Base-by-base conservation (phyloP, 164 flowering plant genomes). In the Magnolia changhungtana region DNA sequence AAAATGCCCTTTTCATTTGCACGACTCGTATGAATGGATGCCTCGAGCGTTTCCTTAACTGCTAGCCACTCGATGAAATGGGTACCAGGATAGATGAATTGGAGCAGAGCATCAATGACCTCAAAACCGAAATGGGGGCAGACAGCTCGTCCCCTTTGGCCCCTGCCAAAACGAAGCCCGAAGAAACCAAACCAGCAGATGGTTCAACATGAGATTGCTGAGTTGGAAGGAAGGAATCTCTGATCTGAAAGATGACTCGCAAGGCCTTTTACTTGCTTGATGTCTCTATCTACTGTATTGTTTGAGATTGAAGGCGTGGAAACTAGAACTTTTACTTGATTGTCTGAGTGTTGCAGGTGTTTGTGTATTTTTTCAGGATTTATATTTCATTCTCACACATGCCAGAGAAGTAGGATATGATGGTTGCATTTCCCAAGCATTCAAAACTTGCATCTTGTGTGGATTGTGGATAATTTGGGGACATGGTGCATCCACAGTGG, bases 101-200 rank as follows among this genome's bases (percentile, higher is more conserved):
- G 83, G 98, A 93, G 85, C 90, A 91, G 78, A 95, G 94, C 89
- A 95, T 92, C 83, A 89, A 90, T 71, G 96, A 91, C 27, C 89
- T 91, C 16, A 91, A 82, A 81, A 74, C 89, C 13, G 94, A 95
- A 82, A 91, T 94, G 90, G 93, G 93, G 8, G 82, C 84, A 20
- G 97, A 92, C 74, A 88, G 89, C 69, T 86, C 95, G 75, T 89
- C 95, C 11, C 90, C 96, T 31, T 70, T 79, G 78, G 52, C 78
- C 23, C 66, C 80, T 0, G 14, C 75, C 23, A 79, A 81, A 63
- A 8, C 69, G 6, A 80, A 74, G 58, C 51, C 75, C 19, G 85
- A 80, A 59, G 85, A 75, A 14, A 29, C 71, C 55, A 81, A 72
- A 66, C 55, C 81, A 59, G 71, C 67, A 19, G 78, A 75, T 55